These are phyloP conservation scores for Hypomyces perniciosus DNA, from an alignment of 2,329 filamentous ascomycete species.

Conservation along the genomic window DNA sequence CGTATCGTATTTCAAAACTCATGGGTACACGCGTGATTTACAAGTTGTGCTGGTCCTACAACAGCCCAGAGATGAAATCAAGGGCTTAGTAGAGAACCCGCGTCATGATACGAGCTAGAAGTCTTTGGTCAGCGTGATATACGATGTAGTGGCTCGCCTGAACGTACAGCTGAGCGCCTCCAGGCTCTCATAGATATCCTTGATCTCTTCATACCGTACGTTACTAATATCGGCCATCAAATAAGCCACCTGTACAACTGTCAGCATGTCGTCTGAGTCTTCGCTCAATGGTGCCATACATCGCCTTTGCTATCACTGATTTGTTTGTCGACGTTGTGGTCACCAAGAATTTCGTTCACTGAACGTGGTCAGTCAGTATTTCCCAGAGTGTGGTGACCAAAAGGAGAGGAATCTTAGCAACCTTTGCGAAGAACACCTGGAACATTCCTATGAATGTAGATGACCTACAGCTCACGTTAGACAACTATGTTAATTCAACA, in stretches of 20 bases:
- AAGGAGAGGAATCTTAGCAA: constrained; percentile 29
- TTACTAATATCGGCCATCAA: constrained; percentile 96
- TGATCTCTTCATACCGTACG: constrained; percentile 74
- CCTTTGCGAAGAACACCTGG: constrained; percentile 87
- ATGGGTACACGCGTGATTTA: background rate
- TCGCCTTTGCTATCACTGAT: constrained; percentile 94
- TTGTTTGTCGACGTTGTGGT: constrained; percentile 98
- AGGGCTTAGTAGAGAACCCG: constrained; percentile 38
- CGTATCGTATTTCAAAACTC: background rate
- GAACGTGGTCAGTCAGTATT: constrained; percentile 1
- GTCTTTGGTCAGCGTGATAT: background rate
- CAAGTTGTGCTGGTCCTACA: background rate
- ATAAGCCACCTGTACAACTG: constrained; percentile 63
- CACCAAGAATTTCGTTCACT: constrained; percentile 91
- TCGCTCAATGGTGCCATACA: constrained; percentile 37
- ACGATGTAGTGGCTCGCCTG: too few relatives aligned
- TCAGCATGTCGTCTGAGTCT: constrained; percentile 5
- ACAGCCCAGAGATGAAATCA: background rate
- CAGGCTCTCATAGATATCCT: constrained; percentile 75
- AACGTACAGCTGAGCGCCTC: constrained; percentile 72
- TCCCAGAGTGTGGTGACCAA: constrained; percentile 3
- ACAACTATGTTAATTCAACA: background rate
- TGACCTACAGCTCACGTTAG: constrained; percentile 47
- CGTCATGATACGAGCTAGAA: constrained; percentile 39
- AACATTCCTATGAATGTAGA: constrained; percentile 95